Evolutionary conservation across 2,329 filamentous ascomycete species (phyloP).

Genomic region (Herpotrichia juniperi): DNA sequence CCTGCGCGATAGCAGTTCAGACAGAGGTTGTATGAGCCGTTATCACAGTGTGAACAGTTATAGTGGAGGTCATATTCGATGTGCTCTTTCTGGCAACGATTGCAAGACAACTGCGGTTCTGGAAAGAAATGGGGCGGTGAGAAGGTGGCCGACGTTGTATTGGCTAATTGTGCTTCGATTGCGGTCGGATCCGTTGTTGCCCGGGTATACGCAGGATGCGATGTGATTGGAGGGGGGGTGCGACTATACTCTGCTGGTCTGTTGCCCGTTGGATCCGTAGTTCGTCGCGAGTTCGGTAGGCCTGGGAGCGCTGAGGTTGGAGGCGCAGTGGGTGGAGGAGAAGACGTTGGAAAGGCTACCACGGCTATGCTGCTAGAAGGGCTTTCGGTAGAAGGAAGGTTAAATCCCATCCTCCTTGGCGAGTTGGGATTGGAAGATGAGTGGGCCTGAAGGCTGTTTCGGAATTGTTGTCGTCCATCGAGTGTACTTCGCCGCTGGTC

Average conservation of each 20-base stretch:
- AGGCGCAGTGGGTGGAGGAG: constrained; percentile 22
- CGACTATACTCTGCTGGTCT: constrained; percentile 28
- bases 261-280: constrained; percentile 34
- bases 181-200: constrained; percentile 36
- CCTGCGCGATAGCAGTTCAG: constrained; percentile 77
- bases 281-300: constrained; percentile 32
- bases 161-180: constrained; percentile 22
- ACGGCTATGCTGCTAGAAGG: constrained; percentile 33
- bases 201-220: constrained; percentile 31
- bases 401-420: constrained; percentile 34
- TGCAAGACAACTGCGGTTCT: constrained; percentile 78
- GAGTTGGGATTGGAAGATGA: constrained; percentile 36
- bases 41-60: constrained; percentile 73
- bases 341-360: constrained; percentile 26
- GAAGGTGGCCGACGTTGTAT: constrained; percentile 16
- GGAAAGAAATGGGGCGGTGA: constrained; percentile 54
- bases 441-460: constrained; percentile 31
- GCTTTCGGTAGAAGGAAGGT: constrained; percentile 28
- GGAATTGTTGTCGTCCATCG: constrained; percentile 43
- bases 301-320: constrained; percentile 23
- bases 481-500: constrained; percentile 52
- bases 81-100: constrained; percentile 70
- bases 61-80: constrained; percentile 90
- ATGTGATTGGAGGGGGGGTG: constrained; percentile 32
- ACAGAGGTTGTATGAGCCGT: constrained; percentile 80